These are phyloP conservation scores for Boletales sp. DNA, from an alignment of 768 basidiomycete genomes.

Conservation along the genomic window DNA sequence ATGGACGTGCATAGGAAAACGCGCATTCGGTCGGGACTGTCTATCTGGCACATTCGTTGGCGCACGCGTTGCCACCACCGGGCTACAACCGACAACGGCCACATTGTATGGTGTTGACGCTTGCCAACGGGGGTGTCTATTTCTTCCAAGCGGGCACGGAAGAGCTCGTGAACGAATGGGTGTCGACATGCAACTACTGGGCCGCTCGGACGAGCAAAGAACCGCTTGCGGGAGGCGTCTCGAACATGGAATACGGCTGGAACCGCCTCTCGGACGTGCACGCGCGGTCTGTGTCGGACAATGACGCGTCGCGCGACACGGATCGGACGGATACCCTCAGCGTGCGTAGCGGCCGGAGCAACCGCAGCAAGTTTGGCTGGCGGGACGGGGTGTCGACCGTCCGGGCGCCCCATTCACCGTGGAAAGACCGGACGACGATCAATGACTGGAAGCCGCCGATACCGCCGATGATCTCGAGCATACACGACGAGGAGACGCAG, in stretches of 20 bases:
- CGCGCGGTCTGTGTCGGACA: constrained; percentile 55
- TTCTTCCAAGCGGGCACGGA: constrained; percentile 99
- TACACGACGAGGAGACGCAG: constrained; percentile 90
- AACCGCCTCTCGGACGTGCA: constrained; percentile 66
- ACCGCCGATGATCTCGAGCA: constrained; percentile 77
- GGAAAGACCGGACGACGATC: constrained; percentile 71
- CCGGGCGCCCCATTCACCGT: constrained; percentile 65
- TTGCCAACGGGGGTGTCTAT: constrained; percentile 86
- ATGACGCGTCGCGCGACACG: constrained; percentile 48
- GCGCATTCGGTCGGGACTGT: constrained; percentile 83
- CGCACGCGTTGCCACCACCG: constrained; percentile 83
- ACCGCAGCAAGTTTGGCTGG: constrained; percentile 70
- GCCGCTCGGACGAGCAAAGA: constrained; percentile 93
- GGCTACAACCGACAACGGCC: constrained; percentile 91
- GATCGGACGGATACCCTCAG: constrained; percentile 61
- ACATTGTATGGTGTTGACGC: constrained; percentile 90
- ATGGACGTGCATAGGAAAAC: constrained; percentile 58
- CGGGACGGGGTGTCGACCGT: constrained; percentile 64
- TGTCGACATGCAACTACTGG: constrained; percentile 99
- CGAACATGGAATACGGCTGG: constrained; percentile 99
- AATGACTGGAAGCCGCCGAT: constrained; percentile 95
- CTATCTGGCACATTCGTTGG: constrained; percentile 81
- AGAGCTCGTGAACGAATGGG: constrained; percentile 98
- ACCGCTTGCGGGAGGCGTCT: constrained; percentile 92
- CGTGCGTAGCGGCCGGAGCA: constrained; percentile 71